Evolutionary conservation across 345 rosid species (phyloP).

Genomic region (Dimocarpus longan): DNA sequence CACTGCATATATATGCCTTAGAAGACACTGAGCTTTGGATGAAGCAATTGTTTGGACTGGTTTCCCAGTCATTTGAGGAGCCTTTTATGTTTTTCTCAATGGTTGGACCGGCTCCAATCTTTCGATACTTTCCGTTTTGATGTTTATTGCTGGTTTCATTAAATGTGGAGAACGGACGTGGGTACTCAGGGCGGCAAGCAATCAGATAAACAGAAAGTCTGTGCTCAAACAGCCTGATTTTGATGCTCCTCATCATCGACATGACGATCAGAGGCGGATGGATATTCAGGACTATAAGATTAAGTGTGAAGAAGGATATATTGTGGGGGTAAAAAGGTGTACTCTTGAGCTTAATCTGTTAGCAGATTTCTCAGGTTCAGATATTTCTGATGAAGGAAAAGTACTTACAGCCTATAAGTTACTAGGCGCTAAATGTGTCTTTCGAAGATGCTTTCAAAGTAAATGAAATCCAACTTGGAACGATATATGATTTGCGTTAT

Average conservation of each 20-base stretch:
- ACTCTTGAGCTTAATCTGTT: no score
- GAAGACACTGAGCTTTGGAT: no score
- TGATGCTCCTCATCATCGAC: no score
- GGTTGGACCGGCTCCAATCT: not conserved
- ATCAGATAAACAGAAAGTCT: conserved; percentile 9
- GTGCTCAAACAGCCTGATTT: no score
- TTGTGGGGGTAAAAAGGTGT: not conserved
- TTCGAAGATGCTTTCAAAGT: conserved; percentile 31
- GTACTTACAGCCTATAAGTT: conserved; percentile 19
- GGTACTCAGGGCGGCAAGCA: conserved; percentile 17
- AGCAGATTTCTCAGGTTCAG: not conserved
- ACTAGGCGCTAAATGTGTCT: not conserved
- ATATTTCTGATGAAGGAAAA: conserved; percentile 4
- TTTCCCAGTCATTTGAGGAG: no score
- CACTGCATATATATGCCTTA: no score
- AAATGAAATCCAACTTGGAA: conserved; percentile 45
- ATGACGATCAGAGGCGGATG: no score
- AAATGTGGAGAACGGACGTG: conserved; percentile 22
- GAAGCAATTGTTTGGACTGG: no score
- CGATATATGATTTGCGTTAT: conserved; percentile 40
- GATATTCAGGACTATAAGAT: no score
- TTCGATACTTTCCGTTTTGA: not conserved
- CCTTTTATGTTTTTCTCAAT: not conserved
- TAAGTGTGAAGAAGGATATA: not conserved
- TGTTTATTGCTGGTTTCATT: conserved; percentile 7